Conservation (phyloP, 805 yeast genomes). For the Pachysolen tannophilus region DNA sequence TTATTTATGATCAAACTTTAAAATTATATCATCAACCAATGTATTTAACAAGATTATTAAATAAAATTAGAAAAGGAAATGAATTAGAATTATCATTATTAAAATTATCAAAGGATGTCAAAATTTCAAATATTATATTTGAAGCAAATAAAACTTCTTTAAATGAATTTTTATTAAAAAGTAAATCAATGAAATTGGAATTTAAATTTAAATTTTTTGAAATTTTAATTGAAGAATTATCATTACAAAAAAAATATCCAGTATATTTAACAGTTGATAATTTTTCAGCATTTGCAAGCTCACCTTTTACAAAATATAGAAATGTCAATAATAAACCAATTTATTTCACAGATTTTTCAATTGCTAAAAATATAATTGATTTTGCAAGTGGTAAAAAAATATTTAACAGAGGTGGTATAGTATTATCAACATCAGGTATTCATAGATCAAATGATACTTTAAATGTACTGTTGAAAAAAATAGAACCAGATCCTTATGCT, state of each 20-base stretch:
- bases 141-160: constrained; percentile 23
- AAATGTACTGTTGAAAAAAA: constrained; percentile 47
- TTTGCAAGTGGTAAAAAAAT: constrained; percentile 42
- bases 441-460: constrained; percentile 48
- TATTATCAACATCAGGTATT: constrained; percentile 54
- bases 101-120: constrained; percentile 24
- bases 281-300: constrained; percentile 52
- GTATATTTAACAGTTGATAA: constrained; percentile 69
- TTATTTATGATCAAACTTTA: constrained; percentile 41
- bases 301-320: constrained; percentile 51
- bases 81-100: constrained; percentile 26
- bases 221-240: constrained; percentile 47
- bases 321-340: constrained; percentile 47
- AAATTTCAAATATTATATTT: constrained; percentile 21
- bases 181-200: constrained; percentile 19
- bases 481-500: constrained; percentile 49
- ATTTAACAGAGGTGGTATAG: constrained; percentile 56
- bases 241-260: constrained; percentile 42
- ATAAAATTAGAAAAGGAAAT: constrained; percentile 42
- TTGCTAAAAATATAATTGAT: constrained; percentile 49
- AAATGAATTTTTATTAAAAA: constrained; percentile 31
- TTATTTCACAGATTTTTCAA: constrained; percentile 53
- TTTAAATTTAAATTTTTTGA: constrained; percentile 37
- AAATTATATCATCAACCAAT: constrained; percentile 67
- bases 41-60: constrained; percentile 55